These are phyloP conservation scores for Gynandropsis gynandra DNA, from an alignment of 345 rosid species.

Conservation along the genomic window DNA sequence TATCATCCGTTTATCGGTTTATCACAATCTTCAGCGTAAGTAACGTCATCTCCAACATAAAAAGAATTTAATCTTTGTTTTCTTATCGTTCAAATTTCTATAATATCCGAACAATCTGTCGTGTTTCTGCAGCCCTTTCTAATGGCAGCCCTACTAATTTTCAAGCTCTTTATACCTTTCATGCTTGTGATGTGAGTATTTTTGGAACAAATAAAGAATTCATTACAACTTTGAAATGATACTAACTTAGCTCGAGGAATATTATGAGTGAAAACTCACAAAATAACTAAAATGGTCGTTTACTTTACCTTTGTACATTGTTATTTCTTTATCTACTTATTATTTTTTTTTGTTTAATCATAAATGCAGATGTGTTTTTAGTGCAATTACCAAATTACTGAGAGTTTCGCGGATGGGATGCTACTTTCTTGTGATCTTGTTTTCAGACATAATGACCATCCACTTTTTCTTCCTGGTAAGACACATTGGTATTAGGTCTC, in stretches of 20 bases:
- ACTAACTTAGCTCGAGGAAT: no score
- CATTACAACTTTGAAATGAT: no score
- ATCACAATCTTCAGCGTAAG: slow-evolving; percentile 95
- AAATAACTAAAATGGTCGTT: not conserved
- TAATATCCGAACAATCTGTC: slow-evolving; percentile 15
- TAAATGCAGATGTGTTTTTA: slow-evolving; percentile 74
- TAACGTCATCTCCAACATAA: slow-evolving; percentile 14
- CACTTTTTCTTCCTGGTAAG: slow-evolving; percentile 97
- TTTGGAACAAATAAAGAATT: no score
- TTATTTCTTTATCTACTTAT: not conserved
- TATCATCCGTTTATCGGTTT: slow-evolving; percentile 89
- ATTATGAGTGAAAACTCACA: no score
- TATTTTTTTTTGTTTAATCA: not conserved
- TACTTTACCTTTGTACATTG: not conserved
- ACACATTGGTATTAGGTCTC: slow-evolving; percentile 1
- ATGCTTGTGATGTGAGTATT: slow-evolving; percentile 87
- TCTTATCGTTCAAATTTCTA: not conserved
- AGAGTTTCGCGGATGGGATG: slow-evolving; percentile 78
- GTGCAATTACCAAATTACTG: slow-evolving; percentile 77
- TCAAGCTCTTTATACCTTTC: slow-evolving; percentile 95
- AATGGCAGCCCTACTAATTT: slow-evolving; percentile 91
- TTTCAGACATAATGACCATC: slow-evolving; percentile 91
- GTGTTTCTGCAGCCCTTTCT: slow-evolving; percentile 67
- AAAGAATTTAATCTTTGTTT: not conserved
- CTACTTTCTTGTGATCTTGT: slow-evolving; percentile 85